phyloP scores from a whole-genome alignment of 805 yeast species.

The Pichia exigua region DNA sequence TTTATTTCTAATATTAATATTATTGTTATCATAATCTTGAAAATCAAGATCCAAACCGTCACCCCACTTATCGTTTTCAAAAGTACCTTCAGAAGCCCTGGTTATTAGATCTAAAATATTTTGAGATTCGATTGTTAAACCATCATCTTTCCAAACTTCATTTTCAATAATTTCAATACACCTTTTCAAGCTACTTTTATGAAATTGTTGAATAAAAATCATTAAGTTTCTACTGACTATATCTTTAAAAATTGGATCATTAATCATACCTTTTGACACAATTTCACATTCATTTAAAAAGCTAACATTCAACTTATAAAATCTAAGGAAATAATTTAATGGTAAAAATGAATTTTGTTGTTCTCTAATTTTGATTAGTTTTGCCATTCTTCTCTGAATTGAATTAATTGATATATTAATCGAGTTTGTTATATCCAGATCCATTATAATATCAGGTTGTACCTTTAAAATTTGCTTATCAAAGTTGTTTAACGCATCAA shows the following conservation, averaged over 20 bases:
- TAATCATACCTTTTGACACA: constrained; percentile 55
- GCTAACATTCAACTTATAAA: constrained; percentile 57
- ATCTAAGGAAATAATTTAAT: constrained; percentile 53
- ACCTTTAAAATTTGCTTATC: constrained; percentile 23
- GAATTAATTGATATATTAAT: constrained; percentile 62
- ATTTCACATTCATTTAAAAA: constrained; percentile 81
- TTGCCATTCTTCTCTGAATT: constrained; percentile 69
- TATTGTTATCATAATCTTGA: constrained; percentile 1
- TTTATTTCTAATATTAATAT: constrained; percentile 24
- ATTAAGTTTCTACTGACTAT: constrained; percentile 60
- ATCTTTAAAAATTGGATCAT: constrained; percentile 54
- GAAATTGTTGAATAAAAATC: constrained; percentile 49
- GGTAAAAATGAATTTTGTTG: constrained; percentile 56
- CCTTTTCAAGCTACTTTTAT: constrained; percentile 39
- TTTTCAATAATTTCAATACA: constrained; percentile 46
- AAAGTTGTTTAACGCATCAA: constrained; percentile 34
- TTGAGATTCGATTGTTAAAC: constrained; percentile 44
- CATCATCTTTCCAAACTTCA: constrained; percentile 76
- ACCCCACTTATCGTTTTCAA: constrained; percentile 44
- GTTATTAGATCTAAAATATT: constrained; percentile 41
- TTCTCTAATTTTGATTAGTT: constrained; percentile 68
- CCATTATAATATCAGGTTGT: constrained; percentile 38
- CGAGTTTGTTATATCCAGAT: constrained; percentile 58
- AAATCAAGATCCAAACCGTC: constrained; percentile 25
- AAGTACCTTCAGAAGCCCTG: constrained; percentile 31